Conservation (phyloP, 2,329 filamentous ascomycete species). For the Trichophyton schoenleinii region DNA sequence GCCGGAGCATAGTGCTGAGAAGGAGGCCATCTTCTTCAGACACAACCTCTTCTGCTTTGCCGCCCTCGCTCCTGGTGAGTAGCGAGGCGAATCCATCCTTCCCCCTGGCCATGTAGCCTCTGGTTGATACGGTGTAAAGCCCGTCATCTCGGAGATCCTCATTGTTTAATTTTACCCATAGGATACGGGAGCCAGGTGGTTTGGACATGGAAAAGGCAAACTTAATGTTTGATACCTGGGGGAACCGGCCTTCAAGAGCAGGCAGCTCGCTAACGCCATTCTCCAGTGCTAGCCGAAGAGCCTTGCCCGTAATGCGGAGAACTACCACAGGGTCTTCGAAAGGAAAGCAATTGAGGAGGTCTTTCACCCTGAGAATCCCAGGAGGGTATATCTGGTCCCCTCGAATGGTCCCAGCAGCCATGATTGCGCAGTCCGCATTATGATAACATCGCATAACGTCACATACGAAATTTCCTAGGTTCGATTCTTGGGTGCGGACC, state of each 20-base stretch:
- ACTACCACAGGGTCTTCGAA: conserved; percentile 85
- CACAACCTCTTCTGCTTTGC: conserved; percentile 63
- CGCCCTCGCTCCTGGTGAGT: conserved; percentile 63
- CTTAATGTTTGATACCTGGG: conserved; percentile 72
- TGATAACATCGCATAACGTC: conserved; percentile 84
- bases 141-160: conserved; percentile 49
- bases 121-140: conserved; percentile 61
- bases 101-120: conserved; percentile 79
- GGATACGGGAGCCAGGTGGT: conserved; percentile 50
- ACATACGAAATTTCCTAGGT: conserved; percentile 81
- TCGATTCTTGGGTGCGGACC: conserved; percentile 64
- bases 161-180: conserved; percentile 49
- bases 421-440: conserved; percentile 65
- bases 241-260: conserved; percentile 71
- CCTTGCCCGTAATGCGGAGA: conserved; percentile 56
- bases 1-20: conserved; percentile 72
- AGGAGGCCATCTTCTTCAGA: conserved; percentile 78
- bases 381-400: conserved; percentile 82
- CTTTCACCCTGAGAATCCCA: conserved; percentile 62
- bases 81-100: conserved; percentile 75
- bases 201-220: conserved; percentile 58
- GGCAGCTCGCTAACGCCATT: conserved; percentile 72
- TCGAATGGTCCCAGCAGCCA: conserved; percentile 74
- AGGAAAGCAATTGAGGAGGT: conserved; percentile 80
- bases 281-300: conserved; percentile 67